Evolutionary conservation across 768 basidiomycete genomes (phyloP), one percentile per base, ranked within the genome.

Genomic region (Rhodosporidiobolus sp.): DNA sequence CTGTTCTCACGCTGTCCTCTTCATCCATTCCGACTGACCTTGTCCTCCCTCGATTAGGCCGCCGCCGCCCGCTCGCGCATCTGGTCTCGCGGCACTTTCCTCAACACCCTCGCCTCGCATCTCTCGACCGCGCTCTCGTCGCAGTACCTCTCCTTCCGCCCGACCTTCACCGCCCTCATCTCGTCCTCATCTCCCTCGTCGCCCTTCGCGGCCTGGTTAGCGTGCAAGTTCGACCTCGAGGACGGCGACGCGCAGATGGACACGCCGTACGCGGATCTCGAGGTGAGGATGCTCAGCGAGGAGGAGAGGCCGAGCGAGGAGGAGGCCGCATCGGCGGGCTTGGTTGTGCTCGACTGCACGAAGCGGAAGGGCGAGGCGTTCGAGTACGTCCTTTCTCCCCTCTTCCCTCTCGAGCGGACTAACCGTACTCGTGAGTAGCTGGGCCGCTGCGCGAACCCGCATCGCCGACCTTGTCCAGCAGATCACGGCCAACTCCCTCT

Each of bases 61-160:
- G 86, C 88, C 69, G 85, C 86, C 80, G 88, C 89, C 70, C 87
- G 90, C 69, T 85, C 87, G 73, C 85, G 84, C 20, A 86, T 90
- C 50, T 92, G 91, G 91, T 86, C 88, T 0, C 84, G 83, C 59
- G 88, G 88, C 22, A 87, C 90, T 0, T 91, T 91, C 82, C 83
- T 90, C 12, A 79, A 84, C 61, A 80, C 81, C 70, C 80, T 86
- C 61, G 82, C 83, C 63, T 79, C 78, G 54, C 83, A 82, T 56
- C 77, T 87, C 8, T 55, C 63, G 19, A 0, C 28, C 7, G 43
- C 62, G 3, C 30, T 66, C 24, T 26, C 48, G 2, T 3, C 32
- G 17, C 38, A 26, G 1, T 4, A 5, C 10, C 49, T 58, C 0
- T 34, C 64, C 16, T 19, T 22, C 16, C 67, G 68, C 0, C 53